These are phyloP conservation scores for Helianthus annuus DNA, from an alignment of 129 eudicot genomes.

Conservation along the genomic window HanXRQr2.0-SUNRISE NC_035449.2:27483177-27483676, in stretches of 20 bases:
- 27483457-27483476: slow-evolving; percentile 26
- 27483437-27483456: neutral
- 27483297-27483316: slow-evolving; percentile 67
- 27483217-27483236: slow-evolving; percentile 78
- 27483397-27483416: neutral
- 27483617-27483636: slow-evolving; percentile 77
- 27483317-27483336: slow-evolving; percentile 73
- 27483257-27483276: slow-evolving; percentile 59
- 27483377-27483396: neutral
- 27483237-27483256: slow-evolving; percentile 56
- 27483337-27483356: slow-evolving; percentile 89
- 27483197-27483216: slow-evolving; percentile 73
- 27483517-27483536: slow-evolving; percentile 93
- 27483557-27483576: slow-evolving; percentile 69
- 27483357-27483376: slow-evolving; percentile 69
- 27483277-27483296: slow-evolving; percentile 68
- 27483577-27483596: slow-evolving; percentile 70
- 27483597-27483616: slow-evolving; percentile 59
- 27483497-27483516: slow-evolving; percentile 63
- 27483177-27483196: neutral
- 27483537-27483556: slow-evolving; percentile 84
- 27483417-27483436: neutral
- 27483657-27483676: slow-evolving; percentile 93
- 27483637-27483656: slow-evolving; percentile 56
- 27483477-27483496: slow-evolving; percentile 69